These are phyloP conservation scores for Zymoseptoria crescenta DNA, from an alignment of 2,329 filamentous ascomycete genomes.

Conservation along the genomic window DNA sequence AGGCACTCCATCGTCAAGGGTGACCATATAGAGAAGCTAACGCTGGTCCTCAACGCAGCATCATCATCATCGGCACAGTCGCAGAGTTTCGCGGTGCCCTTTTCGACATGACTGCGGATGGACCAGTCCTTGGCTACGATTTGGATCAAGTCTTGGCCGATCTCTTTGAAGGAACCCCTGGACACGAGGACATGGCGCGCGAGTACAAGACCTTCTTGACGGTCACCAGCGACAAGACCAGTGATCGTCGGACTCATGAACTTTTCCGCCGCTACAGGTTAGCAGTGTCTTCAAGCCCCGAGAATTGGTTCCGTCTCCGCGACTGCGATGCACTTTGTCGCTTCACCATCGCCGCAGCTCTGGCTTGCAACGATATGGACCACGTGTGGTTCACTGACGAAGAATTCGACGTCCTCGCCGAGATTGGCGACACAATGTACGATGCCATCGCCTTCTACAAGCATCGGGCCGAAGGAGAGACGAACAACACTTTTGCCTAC, in stretches of 20 bases:
- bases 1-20: not conserved
- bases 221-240: constrained; percentile 16
- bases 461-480: constrained; percentile 30
- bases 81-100: not conserved
- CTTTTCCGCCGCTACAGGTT: constrained; percentile 28
- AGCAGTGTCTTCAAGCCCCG: constrained; percentile 21
- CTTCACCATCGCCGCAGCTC: constrained; percentile 27
- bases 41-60: not conserved
- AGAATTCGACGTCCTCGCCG: constrained; percentile 21
- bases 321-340: constrained; percentile 30
- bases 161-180: constrained; percentile 18
- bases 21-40: not conserved
- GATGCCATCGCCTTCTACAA: constrained; percentile 31
- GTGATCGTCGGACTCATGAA: constrained; percentile 8
- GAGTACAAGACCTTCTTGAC: constrained; percentile 17
- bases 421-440: constrained; percentile 25
- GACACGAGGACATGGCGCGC: constrained; percentile 11
- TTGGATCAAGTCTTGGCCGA: constrained; percentile 24
- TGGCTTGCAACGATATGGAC: constrained; percentile 27
- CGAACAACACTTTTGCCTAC: constrained; percentile 30
- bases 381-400: constrained; percentile 18
- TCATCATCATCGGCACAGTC: constrained; percentile 3
- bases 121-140: constrained; percentile 11
- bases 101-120: constrained; percentile 11
- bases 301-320: constrained; percentile 28